Evolutionary conservation across 1,284 basidiomycete species (phyloP).

Genomic region (Hymenochaete sp.): DNA sequence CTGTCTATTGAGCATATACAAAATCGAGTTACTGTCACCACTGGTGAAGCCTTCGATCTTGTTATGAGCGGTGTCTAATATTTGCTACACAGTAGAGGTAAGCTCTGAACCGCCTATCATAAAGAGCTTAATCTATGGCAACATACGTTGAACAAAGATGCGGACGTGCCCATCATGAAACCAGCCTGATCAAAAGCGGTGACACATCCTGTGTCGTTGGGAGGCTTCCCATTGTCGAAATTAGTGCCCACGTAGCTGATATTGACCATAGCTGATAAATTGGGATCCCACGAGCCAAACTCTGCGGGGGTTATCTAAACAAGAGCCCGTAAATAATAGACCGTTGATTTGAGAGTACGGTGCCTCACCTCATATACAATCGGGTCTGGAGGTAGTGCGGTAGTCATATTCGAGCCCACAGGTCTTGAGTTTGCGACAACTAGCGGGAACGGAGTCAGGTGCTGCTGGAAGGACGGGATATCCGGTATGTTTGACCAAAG

Average conservation of each 20-base stretch:
- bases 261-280: constrained; percentile 51
- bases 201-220: constrained; percentile 46
- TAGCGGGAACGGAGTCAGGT: constrained; percentile 48
- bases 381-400: constrained; percentile 34
- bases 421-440: constrained; percentile 47
- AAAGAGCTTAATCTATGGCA: not conserved
- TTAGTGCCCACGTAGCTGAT: constrained; percentile 52
- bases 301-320: constrained; percentile 53
- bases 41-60: constrained; percentile 33
- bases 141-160: constrained; percentile 52
- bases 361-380: constrained; percentile 50
- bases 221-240: constrained; percentile 41
- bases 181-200: constrained; percentile 58
- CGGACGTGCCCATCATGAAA: constrained; percentile 57
- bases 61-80: constrained; percentile 37
- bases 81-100: constrained; percentile 31
- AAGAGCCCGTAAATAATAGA: not conserved
- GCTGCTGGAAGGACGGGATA: constrained; percentile 36
- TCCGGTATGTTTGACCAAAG: constrained; percentile 50
- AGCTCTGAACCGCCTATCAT: not conserved
- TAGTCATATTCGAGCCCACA: constrained; percentile 35
- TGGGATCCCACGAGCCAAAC: constrained; percentile 62
- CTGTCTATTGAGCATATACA: constrained; percentile 41
- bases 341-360: not conserved
- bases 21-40: constrained; percentile 31